phyloP scores from a whole-genome alignment of 306 rosid genomes.

The Ammopiptanthus mongolicus region DNA sequence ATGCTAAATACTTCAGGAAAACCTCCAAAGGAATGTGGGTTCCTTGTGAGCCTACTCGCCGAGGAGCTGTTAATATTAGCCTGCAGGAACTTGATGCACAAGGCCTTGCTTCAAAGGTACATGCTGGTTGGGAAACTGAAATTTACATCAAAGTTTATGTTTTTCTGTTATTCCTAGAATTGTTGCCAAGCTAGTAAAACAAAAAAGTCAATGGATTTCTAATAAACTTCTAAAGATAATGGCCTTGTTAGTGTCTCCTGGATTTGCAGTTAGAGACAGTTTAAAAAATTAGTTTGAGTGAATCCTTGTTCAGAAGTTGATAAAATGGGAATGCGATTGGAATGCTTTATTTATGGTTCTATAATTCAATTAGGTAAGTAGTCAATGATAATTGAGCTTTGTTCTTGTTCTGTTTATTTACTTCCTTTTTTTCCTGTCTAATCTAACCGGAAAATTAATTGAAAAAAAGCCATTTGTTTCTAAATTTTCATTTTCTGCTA shows the following conservation, averaged over 20 bases:
- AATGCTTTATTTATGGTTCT: neutral
- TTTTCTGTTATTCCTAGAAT: neutral
- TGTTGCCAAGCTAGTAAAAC: neutral
- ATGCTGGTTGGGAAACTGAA: neutral
- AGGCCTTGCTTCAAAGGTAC: constrained; percentile 67
- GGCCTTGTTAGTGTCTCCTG: neutral
- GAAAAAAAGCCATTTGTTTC: neutral
- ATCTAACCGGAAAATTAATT: neutral
- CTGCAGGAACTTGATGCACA: constrained; percentile 60
- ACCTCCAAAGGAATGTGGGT: constrained; percentile 51
- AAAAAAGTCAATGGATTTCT: neutral
- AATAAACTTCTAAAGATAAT: neutral
- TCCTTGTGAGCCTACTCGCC: constrained; percentile 66
- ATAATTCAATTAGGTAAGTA: neutral
- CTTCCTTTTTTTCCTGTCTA: neutral
- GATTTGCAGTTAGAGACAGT: neutral
- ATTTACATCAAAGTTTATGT: neutral
- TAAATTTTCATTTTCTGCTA: neutral
- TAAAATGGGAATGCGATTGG: neutral
- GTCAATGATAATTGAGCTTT: neutral
- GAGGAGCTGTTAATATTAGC: constrained; percentile 41
- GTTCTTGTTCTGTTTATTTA: neutral
- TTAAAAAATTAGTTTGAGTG: neutral
- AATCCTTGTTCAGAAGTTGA: neutral
- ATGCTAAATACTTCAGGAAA: constrained; percentile 58